Base-by-base conservation (phyloP, 371 early-diverging fungal genomes). In the Apophysomyces elegans region DNA sequence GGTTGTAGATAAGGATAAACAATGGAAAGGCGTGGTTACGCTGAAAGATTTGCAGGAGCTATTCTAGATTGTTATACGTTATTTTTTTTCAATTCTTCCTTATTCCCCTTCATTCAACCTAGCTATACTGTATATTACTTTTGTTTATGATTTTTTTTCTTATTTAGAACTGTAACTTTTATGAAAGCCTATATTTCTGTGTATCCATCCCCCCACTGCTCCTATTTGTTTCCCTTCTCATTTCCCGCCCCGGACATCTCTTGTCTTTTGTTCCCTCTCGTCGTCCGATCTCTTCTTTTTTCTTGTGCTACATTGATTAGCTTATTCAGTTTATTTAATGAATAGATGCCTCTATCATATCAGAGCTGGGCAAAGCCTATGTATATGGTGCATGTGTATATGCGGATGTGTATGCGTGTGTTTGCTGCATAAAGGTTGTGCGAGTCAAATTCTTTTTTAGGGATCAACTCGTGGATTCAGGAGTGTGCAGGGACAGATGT, bases 1-100 rank as follows among this genome's bases (percentile, higher is more conserved):
- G 4, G 78, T 80, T 36, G 57, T 80, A 2, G 70, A 67, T 50
- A 41, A 60, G 16, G 66, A 70, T 44, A 72, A 74, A 13, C 44
- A 61, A 38, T 80, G 71, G 71, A 63, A 64, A 35, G 84, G 84
- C 37, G 77, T 83, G 7, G 71, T 80, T 13, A 79, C 76, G 7
- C 58, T 77, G 18, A 80, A 80, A 44, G 81, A 79, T 66, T 69
- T 83, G 38, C 79, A 80, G 64, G 79, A 77, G 38, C 67, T 83
- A 12, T 79, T 83, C 37, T 83, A 68, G 61, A 46, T 44, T 57
- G 37, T 45, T 26, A 26, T 26, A 26, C 32, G 32, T 26, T 26
- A 2, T 26, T 26, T n/a, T 56, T 44, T 37, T 39, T 14, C 58
- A 36, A 41, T 41, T 64, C 41, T 56, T 2, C 54, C 9, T 62